Evolutionary conservation across 805 yeast species (phyloP), one percentile per base, ranked within the genome.

Genomic region (Pichia rugopelliculosa): DNA sequence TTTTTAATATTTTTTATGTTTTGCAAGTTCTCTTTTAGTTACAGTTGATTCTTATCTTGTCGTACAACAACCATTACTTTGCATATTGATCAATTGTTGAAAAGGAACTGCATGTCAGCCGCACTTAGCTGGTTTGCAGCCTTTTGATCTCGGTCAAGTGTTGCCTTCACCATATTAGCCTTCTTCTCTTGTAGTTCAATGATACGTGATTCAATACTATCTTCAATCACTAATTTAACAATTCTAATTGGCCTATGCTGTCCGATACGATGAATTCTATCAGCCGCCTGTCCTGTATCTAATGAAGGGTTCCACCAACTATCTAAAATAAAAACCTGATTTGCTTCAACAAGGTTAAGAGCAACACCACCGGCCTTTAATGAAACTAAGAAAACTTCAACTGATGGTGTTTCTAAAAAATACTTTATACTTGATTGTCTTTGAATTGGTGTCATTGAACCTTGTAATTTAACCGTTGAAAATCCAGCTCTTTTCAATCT

Each of bases 281-380:
- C 99, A 66, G 96, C 96, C 44, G 95, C 84, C 65, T 93, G 99
- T 2, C 67, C 67, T 89, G 97, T 93, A 64, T 93, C 99, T 8
- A 91, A 93, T 56, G 95, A 85, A 1, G 98, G 98, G 62, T 93
- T 95, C 98, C 99, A 93, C 99, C 99, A 93, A 33, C 98, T 98
- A 59, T 93, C 99, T 72, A 93, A 73, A 40, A 93, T 74, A 56
- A 93, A 93, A 41, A 93, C 98, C 59, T 91, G 98, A 3, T 95
- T 89, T 0, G 99, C 98, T 59, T 95, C 99, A 60, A 96, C 91
- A 54, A 93, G 72, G 62, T 93, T 93, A 55, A 93, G 73, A 0
- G 99, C 99, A 39, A 93, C 99, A 68, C 99, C 99, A 56, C 99
- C 99, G 0, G 99, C 99, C 61, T 93, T 93, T 58, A 93, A 74